A percentile compares a stretch with the other conserved stretches of the same genome.
These are phyloP conservation scores for Podaxis mareebaensis DNA, from an alignment of 768 basidiomycete genomes.

Conservation along the genomic window DNA sequence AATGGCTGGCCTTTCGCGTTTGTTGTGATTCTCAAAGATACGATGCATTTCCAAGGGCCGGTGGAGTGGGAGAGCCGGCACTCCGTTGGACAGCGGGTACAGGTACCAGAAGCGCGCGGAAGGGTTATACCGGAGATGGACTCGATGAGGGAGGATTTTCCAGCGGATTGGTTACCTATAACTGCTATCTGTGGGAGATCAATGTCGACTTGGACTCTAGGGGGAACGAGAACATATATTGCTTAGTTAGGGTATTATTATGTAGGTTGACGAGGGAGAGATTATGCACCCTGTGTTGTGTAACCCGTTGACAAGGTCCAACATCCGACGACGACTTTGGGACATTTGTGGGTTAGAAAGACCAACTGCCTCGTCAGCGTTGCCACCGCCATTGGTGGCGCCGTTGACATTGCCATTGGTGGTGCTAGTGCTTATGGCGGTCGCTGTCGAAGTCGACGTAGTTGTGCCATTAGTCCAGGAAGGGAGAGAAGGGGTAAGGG, in stretches of 20 bases:
- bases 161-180: constrained; percentile 71
- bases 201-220: constrained; percentile 66
- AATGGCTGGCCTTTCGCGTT: constrained; percentile 39
- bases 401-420: background rate
- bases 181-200: constrained; percentile 76
- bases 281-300: constrained; percentile 56
- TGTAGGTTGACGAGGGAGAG: too few relatives aligned
- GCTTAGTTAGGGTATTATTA: too few relatives aligned
- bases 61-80: constrained; percentile 47
- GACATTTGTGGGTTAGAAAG: constrained; percentile 49
- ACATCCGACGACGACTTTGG: constrained; percentile 45
- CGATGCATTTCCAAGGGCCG: constrained; percentile 48
- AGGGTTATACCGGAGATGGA: constrained; percentile 73
- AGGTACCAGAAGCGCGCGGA: constrained; percentile 72
- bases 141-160: constrained; percentile 78
- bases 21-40: constrained; percentile 47
- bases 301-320: constrained; percentile 61
- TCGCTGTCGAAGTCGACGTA: too few relatives aligned
- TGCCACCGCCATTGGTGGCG: background rate
- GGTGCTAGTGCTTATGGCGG: too few relatives aligned
- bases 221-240: background rate
- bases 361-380: constrained; percentile 36
- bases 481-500: too few relatives aligned
- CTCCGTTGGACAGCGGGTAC: constrained; percentile 68
- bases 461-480: too few relatives aligned